phyloP scores from a whole-genome alignment of 2,329 filamentous ascomycete species.

The Huntiella bhutanensis region DNA sequence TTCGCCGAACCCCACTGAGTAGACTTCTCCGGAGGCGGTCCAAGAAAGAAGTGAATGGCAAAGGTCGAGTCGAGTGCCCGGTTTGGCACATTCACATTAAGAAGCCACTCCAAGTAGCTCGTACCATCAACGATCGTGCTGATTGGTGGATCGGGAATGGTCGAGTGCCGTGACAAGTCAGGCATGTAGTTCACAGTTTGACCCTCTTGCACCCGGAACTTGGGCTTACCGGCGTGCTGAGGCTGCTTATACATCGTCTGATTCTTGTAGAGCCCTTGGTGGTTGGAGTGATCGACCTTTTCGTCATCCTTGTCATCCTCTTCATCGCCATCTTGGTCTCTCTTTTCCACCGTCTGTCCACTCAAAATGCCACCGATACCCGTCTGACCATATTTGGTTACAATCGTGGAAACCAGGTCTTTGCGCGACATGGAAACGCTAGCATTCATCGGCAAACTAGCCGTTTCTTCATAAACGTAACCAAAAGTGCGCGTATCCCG shows the following conservation, averaged over 20 bases:
- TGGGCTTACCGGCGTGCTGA: conserved; percentile 3
- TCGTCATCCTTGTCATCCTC: no score
- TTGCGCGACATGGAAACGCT: conserved; percentile 10
- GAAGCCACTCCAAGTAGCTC: conserved; percentile 44
- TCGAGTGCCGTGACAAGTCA: conserved; percentile 9
- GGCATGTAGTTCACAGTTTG: conserved; percentile 9
- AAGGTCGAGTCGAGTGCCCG: conserved; percentile 43
- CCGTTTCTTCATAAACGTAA: conserved; percentile 54
- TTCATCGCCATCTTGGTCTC: conserved; percentile 1
- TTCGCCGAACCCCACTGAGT: conserved; percentile 30
- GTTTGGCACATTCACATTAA: conserved; percentile 44
- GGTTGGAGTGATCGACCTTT: no score
- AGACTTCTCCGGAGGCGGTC: conserved; percentile 26
- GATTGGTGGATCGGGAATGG: conserved; percentile 13
- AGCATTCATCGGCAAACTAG: conserved; percentile 13
- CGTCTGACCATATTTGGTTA: conserved; percentile 20
- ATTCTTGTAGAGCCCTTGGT: no score
- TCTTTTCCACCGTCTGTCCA: conserved; percentile 14
- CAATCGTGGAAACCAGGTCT: conserved; percentile 15
- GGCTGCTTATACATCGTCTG: no score
- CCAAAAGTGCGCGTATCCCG: conserved; percentile 43
- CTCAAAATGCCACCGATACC: conserved; percentile 37
- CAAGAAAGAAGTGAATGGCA: conserved; percentile 48
- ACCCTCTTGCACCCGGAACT: conserved; percentile 11
- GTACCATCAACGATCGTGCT: conserved; percentile 20